phyloP scores from a whole-genome alignment of 192 early-diverging fungal species.

The Neocallimastix lanati region DNA sequence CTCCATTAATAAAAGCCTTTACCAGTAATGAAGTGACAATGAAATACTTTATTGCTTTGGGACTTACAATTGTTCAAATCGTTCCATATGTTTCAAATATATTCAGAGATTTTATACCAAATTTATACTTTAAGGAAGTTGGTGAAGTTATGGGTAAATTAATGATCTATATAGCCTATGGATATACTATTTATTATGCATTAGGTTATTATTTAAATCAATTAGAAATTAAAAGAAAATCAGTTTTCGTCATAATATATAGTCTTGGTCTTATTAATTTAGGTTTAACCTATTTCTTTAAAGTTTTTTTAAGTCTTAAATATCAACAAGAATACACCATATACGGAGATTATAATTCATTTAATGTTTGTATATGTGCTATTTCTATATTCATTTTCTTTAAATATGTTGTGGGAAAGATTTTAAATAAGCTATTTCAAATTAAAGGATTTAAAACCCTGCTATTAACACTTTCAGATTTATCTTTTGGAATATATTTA shows the following conservation, averaged over 20 bases:
- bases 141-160: background rate
- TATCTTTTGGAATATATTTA: background rate
- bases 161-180: background rate
- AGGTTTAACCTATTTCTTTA: background rate
- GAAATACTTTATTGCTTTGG: background rate
- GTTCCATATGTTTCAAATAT: background rate
- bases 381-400: background rate
- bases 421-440: background rate
- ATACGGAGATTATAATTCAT: background rate
- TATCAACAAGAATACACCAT: background rate
- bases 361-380: background rate
- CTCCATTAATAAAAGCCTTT: background rate
- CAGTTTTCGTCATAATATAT: background rate
- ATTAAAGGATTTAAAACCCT: background rate
- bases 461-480: background rate
- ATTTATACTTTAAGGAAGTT: background rate
- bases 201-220: background rate
- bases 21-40: background rate
- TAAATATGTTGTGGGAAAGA: background rate
- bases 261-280: background rate
- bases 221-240: background rate
- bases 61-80: background rate
- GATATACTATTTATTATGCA: background rate
- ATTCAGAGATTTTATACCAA: background rate
- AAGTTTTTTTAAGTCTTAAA: background rate